A percentile compares a stretch with the other conserved stretches of the same genome.
These are phyloP conservation scores for Trichoderma simmonsii DNA, from an alignment of 2,329 filamentous ascomycete genomes.

Conservation along the genomic window DNA sequence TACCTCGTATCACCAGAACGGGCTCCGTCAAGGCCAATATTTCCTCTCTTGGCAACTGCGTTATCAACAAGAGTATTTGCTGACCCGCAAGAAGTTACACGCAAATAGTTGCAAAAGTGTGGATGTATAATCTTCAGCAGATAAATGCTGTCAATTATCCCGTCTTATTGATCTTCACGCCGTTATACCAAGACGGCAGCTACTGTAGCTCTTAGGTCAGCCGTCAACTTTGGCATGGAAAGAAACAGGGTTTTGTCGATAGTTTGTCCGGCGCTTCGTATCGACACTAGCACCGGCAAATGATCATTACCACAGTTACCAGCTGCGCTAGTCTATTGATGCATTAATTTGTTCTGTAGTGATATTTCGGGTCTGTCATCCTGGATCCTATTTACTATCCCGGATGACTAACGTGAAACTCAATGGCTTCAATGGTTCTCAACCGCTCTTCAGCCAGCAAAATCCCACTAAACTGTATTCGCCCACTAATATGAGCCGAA, in stretches of 20 bases:
- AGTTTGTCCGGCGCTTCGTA: neutral
- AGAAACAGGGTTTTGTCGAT: neutral
- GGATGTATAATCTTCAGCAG: neutral
- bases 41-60: neutral
- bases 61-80: neutral
- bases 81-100: neutral
- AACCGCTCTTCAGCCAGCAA: neutral
- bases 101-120: neutral
- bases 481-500: constrained; percentile 17
- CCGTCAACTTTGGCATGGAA: neutral
- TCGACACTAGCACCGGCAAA: neutral
- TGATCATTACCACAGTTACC: neutral
- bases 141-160: neutral
- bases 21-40: neutral
- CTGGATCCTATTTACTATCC: neutral
- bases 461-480: neutral
- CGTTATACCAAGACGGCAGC: neutral
- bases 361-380: neutral
- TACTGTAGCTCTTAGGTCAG: constrained; percentile 7
- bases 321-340: neutral
- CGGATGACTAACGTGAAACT: neutral
- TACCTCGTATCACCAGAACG: neutral
- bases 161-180: neutral
- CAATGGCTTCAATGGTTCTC: neutral
- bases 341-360: neutral